Evolutionary conservation across 495 filamentous ascomycete species (phyloP).

Genomic region (Talaromyces ruber): DNA sequence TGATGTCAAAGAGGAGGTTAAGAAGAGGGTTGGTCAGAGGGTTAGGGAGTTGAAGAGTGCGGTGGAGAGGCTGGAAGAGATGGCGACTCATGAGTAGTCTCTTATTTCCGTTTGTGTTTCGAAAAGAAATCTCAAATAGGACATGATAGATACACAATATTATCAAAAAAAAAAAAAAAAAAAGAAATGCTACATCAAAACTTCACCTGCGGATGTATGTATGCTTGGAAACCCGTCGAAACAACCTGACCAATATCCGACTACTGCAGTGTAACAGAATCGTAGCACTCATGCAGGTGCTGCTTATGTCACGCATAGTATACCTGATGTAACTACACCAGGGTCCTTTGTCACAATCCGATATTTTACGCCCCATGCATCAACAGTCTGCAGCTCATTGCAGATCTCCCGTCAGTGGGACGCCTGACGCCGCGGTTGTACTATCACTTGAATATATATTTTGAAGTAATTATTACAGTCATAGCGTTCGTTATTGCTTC

Average conservation of each 20-base stretch:
- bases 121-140: background rate
- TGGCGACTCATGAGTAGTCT: slow-evolving; percentile 22
- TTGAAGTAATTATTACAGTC: background rate
- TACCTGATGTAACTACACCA: background rate
- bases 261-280: background rate
- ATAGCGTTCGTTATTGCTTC: background rate
- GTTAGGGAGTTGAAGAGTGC: slow-evolving; percentile 35
- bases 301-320: background rate
- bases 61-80: slow-evolving; percentile 32
- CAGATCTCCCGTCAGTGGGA: background rate
- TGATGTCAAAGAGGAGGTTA: slow-evolving; percentile 27
- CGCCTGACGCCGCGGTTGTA: background rate
- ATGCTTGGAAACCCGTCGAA: background rate
- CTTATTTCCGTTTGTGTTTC: background rate
- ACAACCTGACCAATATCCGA: background rate
- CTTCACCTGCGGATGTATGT: background rate
- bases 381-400: background rate
- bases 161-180: background rate
- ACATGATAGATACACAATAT: background rate
- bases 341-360: background rate
- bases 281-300: background rate
- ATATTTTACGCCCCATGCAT: background rate
- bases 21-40: slow-evolving; percentile 30
- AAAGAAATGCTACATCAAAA: too few relatives aligned
- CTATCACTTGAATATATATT: background rate